Evolutionary conservation across 306 rosid genomes (phyloP).

Genomic region (Quercus suber): DNA sequence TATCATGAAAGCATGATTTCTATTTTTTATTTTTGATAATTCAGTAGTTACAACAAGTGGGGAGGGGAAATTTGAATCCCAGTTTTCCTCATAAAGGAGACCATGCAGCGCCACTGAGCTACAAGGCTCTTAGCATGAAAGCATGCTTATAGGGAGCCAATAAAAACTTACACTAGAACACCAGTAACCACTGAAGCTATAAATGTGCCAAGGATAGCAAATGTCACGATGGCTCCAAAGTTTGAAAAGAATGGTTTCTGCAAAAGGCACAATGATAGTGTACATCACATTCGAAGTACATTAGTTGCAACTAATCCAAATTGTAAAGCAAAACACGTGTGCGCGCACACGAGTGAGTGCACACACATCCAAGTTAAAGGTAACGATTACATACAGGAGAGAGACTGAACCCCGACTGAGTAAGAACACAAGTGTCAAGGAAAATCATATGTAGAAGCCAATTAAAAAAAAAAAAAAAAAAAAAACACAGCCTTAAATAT

Average conservation of each 20-base stretch:
- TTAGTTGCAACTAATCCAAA: neutral
- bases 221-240: slow-evolving; percentile 97
- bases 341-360: neutral
- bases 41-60: too few relatives aligned
- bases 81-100: too few relatives aligned
- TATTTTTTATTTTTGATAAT: too few relatives aligned
- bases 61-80: too few relatives aligned
- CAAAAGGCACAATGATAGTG: slow-evolving; percentile 8
- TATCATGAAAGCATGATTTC: neutral
- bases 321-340: neutral
- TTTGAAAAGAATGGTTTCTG: slow-evolving; percentile 99
- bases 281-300: neutral
- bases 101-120: too few relatives aligned
- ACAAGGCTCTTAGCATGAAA: neutral
- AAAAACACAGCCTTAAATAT: too few relatives aligned
- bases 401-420: slow-evolving; percentile 99
- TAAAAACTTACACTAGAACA: slow-evolving; percentile 70
- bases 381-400: slow-evolving; percentile 68
- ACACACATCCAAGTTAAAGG: slow-evolving; percentile 7
- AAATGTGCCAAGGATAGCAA: slow-evolving; percentile 88
- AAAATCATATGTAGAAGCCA: slow-evolving; percentile 19
- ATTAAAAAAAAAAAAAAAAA: slow-evolving; percentile 3
- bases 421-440: slow-evolving; percentile 64
- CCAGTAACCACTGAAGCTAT: slow-evolving; percentile 90
- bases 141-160: neutral